Conservation (phyloP, 1,139 yeast genomes). For the Lipomyces yarrowii region DNA sequence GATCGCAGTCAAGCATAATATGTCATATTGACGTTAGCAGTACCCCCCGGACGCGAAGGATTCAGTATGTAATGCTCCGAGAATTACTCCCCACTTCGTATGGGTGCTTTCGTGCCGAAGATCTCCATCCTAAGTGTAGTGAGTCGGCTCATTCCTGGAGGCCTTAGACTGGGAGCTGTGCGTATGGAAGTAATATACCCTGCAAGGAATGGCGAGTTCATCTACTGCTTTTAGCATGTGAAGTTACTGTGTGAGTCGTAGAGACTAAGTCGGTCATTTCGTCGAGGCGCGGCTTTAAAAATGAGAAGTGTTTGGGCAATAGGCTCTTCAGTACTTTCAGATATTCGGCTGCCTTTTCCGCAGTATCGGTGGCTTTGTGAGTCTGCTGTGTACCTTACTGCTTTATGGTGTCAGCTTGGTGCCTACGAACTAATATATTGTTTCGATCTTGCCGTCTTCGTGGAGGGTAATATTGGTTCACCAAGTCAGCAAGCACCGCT, state of each 20-base stretch:
- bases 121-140: neutral
- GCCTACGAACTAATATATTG: neutral
- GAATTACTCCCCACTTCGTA: neutral
- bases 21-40: neutral
- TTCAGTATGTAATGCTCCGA: neutral
- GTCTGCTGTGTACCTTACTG: neutral
- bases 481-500: no score
- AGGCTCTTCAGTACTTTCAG: no score
- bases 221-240: neutral
- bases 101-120: neutral
- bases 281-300: no score
- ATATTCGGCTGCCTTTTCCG: neutral
- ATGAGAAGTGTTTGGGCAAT: no score
- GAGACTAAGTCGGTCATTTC: no score
- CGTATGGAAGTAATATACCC: neutral
- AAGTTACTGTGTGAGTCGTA: no score
- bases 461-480: no score
- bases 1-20: neutral
- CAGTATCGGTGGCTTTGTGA: neutral
- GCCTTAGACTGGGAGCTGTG: neutral
- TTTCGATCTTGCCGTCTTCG: neutral
- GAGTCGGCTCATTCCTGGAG: neutral
- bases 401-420: neutral
- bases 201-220: neutral
- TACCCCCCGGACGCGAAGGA: neutral